Percentiles rank a stretch among this genome's conserved stretches.
These are phyloP conservation scores for Xylaria polymorpha DNA, from an alignment of 2,329 filamentous ascomycete species.

Conservation along the genomic window DNA sequence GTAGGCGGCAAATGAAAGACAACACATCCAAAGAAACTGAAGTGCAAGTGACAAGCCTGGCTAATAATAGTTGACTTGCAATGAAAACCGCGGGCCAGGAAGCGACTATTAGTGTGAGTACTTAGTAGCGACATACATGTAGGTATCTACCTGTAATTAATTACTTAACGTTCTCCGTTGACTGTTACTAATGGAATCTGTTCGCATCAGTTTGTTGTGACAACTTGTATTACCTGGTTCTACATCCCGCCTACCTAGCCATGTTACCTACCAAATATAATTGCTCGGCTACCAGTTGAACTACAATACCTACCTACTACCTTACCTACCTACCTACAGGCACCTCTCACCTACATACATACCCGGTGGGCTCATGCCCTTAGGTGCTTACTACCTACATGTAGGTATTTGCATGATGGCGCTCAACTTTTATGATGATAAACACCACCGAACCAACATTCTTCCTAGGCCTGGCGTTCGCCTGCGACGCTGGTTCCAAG, in stretches of 20 bases:
- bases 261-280: conserved; percentile 1
- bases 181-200: not conserved
- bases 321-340: not conserved
- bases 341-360: not conserved
- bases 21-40: conserved; percentile 8
- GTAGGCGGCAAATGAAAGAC: not conserved
- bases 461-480: not conserved
- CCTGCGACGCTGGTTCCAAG: not conserved
- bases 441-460: not conserved
- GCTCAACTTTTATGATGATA: not conserved
- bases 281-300: not conserved
- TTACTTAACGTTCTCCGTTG: not conserved
- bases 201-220: not conserved
- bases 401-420: not conserved
- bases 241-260: not conserved
- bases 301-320: not conserved
- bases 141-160: not conserved
- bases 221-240: not conserved
- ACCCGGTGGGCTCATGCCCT: not conserved
- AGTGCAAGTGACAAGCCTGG: conserved; percentile 1
- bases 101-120: conserved; percentile 7
- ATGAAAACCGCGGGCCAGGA: conserved; percentile 12
- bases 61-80: conserved; percentile 20
- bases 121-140: not conserved
- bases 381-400: not conserved